Conservation (phyloP, 1,284 basidiomycete species). For the Ceratobasidium sp. region DNA sequence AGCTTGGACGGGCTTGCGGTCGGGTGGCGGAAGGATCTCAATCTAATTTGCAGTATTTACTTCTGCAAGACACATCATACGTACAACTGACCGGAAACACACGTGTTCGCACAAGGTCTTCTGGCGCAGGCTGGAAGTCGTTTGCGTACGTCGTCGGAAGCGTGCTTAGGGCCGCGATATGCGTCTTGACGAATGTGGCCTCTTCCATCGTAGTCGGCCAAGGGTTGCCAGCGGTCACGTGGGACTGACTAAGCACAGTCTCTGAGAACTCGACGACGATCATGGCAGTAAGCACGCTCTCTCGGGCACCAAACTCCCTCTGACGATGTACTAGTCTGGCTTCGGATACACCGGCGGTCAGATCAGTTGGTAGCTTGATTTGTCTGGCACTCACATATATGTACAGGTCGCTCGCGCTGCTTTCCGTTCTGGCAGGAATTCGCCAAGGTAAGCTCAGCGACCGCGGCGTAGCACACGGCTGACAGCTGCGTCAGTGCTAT, state of each 20-base stretch:
- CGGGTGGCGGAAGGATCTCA: constrained; percentile 64
- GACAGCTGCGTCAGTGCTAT: constrained; percentile 71
- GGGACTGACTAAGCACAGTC: constrained; percentile 11
- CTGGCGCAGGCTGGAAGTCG: constrained; percentile 77
- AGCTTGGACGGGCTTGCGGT: constrained; percentile 46
- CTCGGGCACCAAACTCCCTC: background rate
- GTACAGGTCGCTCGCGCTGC: constrained; percentile 83
- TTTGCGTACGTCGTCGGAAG: constrained; percentile 75
- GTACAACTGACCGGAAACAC: constrained; percentile 65
- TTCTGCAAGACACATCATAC: background rate
- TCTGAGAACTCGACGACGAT: constrained; percentile 36
- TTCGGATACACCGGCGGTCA: constrained; percentile 72
- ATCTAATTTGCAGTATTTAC: constrained; percentile 53
- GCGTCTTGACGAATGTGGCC: constrained; percentile 73
- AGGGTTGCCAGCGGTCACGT: constrained; percentile 21
- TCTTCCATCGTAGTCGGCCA: constrained; percentile 55
- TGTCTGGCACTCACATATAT: constrained; percentile 38
- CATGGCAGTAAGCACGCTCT: constrained; percentile 52
- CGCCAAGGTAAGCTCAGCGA: constrained; percentile 63
- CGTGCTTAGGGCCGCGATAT: constrained; percentile 69
- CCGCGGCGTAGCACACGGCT: constrained; percentile 7
- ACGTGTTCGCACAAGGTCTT: constrained; percentile 75
- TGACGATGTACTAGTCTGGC: constrained; percentile 58
- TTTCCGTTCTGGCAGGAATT: constrained; percentile 95
- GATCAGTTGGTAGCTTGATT: background rate